Percentiles rank a stretch among this genome's conserved stretches.
Conservation (phyloP, 192 early-diverging fungal species). For the Backusella liffmaniae region DNA sequence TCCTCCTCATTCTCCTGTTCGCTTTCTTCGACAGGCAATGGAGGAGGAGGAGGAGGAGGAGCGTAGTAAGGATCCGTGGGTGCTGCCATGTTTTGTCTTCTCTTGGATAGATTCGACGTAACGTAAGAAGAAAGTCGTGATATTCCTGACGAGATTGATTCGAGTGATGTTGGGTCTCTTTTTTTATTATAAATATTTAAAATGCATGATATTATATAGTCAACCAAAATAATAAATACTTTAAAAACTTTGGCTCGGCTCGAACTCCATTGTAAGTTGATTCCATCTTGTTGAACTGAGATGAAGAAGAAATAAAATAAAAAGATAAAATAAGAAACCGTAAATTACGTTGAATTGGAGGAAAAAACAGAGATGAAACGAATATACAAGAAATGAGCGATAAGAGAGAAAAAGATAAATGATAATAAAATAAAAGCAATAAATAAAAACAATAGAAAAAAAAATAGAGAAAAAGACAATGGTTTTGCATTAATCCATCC, state of each 20-base stretch:
- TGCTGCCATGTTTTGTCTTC: conserved; percentile 16
- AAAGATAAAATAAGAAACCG: neutral
- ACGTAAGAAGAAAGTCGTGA: conserved; percentile 65
- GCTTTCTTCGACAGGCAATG: conserved; percentile 25
- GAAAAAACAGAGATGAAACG: neutral
- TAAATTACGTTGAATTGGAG: neutral
- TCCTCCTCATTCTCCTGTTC: conserved; percentile 12
- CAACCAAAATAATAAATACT: conserved; percentile 23
- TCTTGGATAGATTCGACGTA: conserved; percentile 53
- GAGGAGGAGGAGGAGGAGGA: conserved; percentile 14
- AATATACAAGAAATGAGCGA: neutral
- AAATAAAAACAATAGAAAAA: neutral
- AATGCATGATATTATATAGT: neutral
- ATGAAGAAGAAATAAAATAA: neutral
- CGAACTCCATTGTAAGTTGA: conserved; percentile 33
- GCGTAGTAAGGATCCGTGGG: conserved; percentile 18
- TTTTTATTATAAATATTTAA: neutral
- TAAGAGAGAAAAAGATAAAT: neutral
- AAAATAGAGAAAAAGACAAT: neutral
- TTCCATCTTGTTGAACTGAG: conserved; percentile 5
- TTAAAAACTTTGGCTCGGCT: conserved; percentile 50
- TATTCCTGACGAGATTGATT: conserved; percentile 59
- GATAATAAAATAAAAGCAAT: neutral
- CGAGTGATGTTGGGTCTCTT: conserved; percentile 63
- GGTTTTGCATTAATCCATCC: neutral